Evolutionary conservation across 768 basidiomycete species (phyloP).

Genomic region (Strobilomyces confusus): DNA sequence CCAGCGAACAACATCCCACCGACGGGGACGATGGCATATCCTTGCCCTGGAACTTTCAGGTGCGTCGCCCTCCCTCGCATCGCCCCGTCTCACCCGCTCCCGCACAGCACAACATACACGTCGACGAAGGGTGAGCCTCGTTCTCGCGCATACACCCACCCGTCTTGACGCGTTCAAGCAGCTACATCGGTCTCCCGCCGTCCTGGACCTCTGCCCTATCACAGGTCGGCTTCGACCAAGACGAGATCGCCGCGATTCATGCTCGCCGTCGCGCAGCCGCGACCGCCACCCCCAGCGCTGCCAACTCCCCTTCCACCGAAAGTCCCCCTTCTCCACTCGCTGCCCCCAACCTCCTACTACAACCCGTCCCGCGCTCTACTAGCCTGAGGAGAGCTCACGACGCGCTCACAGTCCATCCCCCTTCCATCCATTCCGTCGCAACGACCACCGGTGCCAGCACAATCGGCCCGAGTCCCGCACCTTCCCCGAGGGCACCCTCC

Average conservation of each 20-base stretch:
- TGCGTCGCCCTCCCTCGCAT: constrained; percentile 19
- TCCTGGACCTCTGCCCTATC: constrained; percentile 65
- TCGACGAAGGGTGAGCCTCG: constrained; percentile 66
- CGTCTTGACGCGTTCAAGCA: constrained; percentile 20
- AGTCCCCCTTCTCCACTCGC: constrained; percentile 17
- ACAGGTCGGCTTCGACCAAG: constrained; percentile 60
- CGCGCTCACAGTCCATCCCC: constrained; percentile 6
- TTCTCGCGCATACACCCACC: background rate
- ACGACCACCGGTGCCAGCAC: constrained; percentile 3
- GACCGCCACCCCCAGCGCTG: constrained; percentile 5
- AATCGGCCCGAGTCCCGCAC: background rate
- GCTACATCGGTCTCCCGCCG: constrained; percentile 64
- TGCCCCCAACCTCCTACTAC: constrained; percentile 13
- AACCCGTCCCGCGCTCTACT: constrained; percentile 25
- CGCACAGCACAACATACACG: constrained; percentile 71
- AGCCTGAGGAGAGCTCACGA: constrained; percentile 14
- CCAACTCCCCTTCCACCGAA: constrained; percentile 6
- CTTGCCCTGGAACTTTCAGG: constrained; percentile 74
- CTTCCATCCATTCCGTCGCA: constrained; percentile 13
- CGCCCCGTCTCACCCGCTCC: background rate
- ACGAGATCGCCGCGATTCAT: constrained; percentile 62
- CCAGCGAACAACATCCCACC: constrained; percentile 9
- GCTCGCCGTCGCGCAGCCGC: constrained; percentile 31
- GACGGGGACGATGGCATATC: constrained; percentile 61
- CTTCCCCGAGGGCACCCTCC: constrained; percentile 19